A percentile compares a stretch with the other conserved stretches of the same genome.
These are phyloP conservation scores for Phytophthora melonis DNA, from an alignment of 352 stramenopile genomes.

Conservation along the genomic window DNA sequence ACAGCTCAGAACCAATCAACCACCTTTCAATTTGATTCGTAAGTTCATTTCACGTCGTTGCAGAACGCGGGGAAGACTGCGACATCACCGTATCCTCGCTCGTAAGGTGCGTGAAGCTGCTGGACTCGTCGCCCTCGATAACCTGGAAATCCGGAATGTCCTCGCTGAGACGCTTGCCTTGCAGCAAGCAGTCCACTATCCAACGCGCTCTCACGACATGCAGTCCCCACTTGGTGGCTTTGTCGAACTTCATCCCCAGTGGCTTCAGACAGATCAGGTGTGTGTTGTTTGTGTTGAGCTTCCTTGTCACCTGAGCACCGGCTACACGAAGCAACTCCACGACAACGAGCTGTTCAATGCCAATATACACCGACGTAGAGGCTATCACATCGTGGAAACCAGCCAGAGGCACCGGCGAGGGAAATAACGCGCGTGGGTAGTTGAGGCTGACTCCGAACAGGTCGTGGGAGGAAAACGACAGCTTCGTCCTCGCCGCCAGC, in stretches of 20 bases:
- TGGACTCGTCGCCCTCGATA: constrained; percentile 17
- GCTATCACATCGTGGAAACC: constrained; percentile 62
- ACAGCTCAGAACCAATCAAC: not conserved
- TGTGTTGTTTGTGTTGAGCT: constrained; percentile 66
- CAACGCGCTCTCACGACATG: constrained; percentile 68
- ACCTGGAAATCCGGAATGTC: constrained; percentile 38
- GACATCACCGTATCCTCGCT: constrained; percentile 12
- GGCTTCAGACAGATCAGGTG: constrained; percentile 68
- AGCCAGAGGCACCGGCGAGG: constrained; percentile 47
- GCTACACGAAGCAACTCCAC: constrained; percentile 63
- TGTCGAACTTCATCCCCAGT: constrained; percentile 71
- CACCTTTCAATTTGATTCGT: not conserved
- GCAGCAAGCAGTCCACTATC: constrained; percentile 71
- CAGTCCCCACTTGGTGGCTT: constrained; percentile 62
- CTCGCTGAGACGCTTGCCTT: constrained; percentile 52
- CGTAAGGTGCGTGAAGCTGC: constrained; percentile 1
- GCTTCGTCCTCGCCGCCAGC: constrained; percentile 50
- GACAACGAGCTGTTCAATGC: constrained; percentile 71
- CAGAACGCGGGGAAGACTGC: constrained; percentile 16
- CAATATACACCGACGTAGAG: constrained; percentile 70
- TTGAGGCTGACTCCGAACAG: constrained; percentile 53
- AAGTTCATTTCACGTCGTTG: constrained; percentile 9
- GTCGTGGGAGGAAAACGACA: constrained; percentile 64
- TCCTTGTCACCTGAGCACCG: constrained; percentile 59
- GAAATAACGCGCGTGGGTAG: constrained; percentile 57